Base-by-base conservation (phyloP, 192 early-diverging fungal genomes). In the Fimicolochytrium jonesii region DNA sequence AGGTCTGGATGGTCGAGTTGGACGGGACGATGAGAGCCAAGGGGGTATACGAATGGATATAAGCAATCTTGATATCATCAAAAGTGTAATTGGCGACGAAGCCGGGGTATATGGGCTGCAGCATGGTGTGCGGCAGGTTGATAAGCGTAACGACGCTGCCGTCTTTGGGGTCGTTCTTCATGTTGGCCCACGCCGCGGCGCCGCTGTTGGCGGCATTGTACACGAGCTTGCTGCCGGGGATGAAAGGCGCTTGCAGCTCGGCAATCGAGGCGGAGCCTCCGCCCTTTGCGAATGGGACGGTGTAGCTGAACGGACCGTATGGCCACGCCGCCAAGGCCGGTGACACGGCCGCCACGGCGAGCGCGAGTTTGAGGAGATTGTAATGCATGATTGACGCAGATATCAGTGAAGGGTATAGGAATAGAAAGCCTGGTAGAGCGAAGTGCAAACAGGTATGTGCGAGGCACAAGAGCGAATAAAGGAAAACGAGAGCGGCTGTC, bases 51-150 rank as follows among this genome's bases (percentile, higher is more conserved):
- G 62, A 43, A 18, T 64, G 51, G 2, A 64, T 57, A 25, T 64
- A 64, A 5, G 62, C 51, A 32, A 64, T 64, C 2, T 17, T 41
- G 18, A 64, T 64, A 26, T 64, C 62, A 25, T 64, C 62, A 20
- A 18, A 13, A 20, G 36, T 64, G n/a, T 64, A 64, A 31, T 56
- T 43, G 25, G 62, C 62, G 5, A 10, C 35, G 4, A 34, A 22
- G 17, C 13, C 5, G 9, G 62, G 43, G 34, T 56, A 23, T 33
- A 32, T 20, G 37, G 62, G 62, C 42, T 64, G 62, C 20, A 64
- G n/a, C 17, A 26, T 56, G 37, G 56, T 64, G 31, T 64, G 62
- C 11, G 62, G 62, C 23, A 64, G 37, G 39, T 64, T 64, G 62
- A 64, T 55, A 4, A 64, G 32, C n/a, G 62, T 64, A n/a, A 64